phyloP scores from a whole-genome alignment of 2,329 filamentous ascomycete species.

The Aspergillus carbonarius region DNA sequence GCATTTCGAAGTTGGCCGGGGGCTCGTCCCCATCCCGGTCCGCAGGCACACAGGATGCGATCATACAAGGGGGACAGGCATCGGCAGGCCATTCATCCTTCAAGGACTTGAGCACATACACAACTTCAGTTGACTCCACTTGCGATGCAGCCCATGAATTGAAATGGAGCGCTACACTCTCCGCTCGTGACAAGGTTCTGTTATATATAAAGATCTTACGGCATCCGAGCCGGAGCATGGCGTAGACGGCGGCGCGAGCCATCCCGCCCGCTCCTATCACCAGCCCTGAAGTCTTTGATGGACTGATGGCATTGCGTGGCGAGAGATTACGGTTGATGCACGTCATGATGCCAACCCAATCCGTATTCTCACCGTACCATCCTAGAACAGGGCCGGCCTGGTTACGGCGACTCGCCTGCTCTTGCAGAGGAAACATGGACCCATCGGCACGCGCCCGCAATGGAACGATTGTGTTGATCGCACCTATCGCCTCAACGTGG shows the following conservation, averaged over 20 bases:
- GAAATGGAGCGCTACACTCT: slow-evolving; percentile 68
- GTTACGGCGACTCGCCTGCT: slow-evolving; percentile 44
- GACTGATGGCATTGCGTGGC: slow-evolving; percentile 54
- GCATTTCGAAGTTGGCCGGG: slow-evolving; percentile 69
- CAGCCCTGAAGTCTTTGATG: slow-evolving; percentile 51
- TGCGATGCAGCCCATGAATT: slow-evolving; percentile 50
- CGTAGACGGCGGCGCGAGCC: slow-evolving; percentile 75
- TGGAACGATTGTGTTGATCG: slow-evolving; percentile 47
- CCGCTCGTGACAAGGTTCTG: slow-evolving; percentile 65
- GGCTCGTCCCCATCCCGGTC: slow-evolving; percentile 63
- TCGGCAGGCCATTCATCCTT: slow-evolving; percentile 64
- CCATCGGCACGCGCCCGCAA: slow-evolving; percentile 39
- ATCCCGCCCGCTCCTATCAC: slow-evolving; percentile 67
- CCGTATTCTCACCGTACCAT: slow-evolving; percentile 48
- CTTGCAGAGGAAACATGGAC: slow-evolving; percentile 36
- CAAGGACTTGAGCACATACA: slow-evolving; percentile 57
- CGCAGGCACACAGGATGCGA: slow-evolving; percentile 74
- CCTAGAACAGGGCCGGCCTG: slow-evolving; percentile 41
- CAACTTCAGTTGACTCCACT: slow-evolving; percentile 38
- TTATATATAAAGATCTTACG: slow-evolving; percentile 75
- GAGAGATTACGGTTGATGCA: slow-evolving; percentile 44
- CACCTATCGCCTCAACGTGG: slow-evolving; percentile 47
- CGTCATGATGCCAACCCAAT: slow-evolving; percentile 46
- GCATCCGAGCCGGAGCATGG: slow-evolving; percentile 74
- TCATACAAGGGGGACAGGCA: slow-evolving; percentile 67